These are phyloP conservation scores for Alternaria metachromatica DNA, from an alignment of 2,329 filamentous ascomycete species.

Conservation along the genomic window DNA sequence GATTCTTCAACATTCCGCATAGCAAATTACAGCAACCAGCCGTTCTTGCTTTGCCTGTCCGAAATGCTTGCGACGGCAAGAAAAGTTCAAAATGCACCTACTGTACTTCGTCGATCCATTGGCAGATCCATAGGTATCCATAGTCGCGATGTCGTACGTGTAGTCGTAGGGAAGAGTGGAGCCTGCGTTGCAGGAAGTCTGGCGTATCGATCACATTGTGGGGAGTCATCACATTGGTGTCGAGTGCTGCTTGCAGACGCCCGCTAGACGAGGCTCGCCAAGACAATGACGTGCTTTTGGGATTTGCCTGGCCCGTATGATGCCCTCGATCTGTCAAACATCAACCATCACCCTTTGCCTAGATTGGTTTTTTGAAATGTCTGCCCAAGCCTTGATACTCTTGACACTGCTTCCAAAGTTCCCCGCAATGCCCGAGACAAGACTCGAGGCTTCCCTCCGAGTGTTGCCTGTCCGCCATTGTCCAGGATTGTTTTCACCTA, in stretches of 20 bases:
- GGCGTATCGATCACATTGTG: constrained; percentile 27
- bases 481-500: not conserved
- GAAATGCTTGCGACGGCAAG: constrained; percentile 4
- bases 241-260: constrained; percentile 24
- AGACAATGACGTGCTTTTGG: constrained; percentile 39
- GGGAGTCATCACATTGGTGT: constrained; percentile 33
- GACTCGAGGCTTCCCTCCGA: not conserved
- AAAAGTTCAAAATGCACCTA: constrained; percentile 9
- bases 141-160: constrained; percentile 14
- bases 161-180: constrained; percentile 9
- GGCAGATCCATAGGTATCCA: constrained; percentile 25
- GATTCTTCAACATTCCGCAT: not conserved
- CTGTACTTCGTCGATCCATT: constrained; percentile 31
- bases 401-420: not conserved
- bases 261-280: constrained; percentile 33
- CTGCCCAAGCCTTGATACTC: not conserved
- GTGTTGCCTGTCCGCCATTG: not conserved
- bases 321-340: not conserved
- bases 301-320: constrained; percentile 3
- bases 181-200: constrained; percentile 19
- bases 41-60: not conserved
- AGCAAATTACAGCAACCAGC: not conserved
- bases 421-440: not conserved
- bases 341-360: not conserved
- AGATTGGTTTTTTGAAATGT: not conserved